Percentiles rank a stretch among this genome's conserved stretches.
These are phyloP conservation scores for Didymella arachidicola DNA, from an alignment of 2,329 filamentous ascomycete genomes.

Conservation along the genomic window DNA sequence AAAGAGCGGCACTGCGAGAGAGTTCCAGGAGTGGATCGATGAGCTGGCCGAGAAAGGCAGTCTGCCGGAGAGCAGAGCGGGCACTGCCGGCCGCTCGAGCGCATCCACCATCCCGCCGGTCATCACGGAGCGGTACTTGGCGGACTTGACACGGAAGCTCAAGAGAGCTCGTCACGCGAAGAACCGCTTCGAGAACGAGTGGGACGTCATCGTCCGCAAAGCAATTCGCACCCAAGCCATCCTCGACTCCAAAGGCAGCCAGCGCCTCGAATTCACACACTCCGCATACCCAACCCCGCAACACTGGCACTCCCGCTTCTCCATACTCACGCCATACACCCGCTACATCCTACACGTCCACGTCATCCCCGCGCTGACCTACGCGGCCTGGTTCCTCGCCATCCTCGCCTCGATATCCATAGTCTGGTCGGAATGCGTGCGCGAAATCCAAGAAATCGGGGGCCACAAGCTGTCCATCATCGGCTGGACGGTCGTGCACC, in stretches of 20 bases:
- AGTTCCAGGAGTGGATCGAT: conserved; percentile 94
- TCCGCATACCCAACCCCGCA: conserved; percentile 50
- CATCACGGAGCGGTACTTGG: conserved; percentile 91
- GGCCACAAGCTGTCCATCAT: conserved; percentile 75
- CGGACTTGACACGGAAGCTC: conserved; percentile 83
- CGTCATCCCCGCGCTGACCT: conserved; percentile 72
- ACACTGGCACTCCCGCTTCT: conserved; percentile 61
- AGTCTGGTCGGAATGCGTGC: conserved; percentile 93
- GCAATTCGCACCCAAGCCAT: conserved; percentile 81
- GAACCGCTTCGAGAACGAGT: conserved; percentile 83
- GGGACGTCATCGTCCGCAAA: conserved; percentile 78
- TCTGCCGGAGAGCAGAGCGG: conserved; percentile 65
- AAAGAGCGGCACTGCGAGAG: conserved; percentile 77
- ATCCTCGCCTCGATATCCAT: conserved; percentile 80
- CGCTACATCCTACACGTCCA: conserved; percentile 81
- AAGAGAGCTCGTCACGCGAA: conserved; percentile 83
- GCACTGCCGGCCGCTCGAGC: conserved; percentile 34
- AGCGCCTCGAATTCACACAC: conserved; percentile 77
- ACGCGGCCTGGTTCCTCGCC: conserved; percentile 71
- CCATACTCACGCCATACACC: conserved; percentile 75
- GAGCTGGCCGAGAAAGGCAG: conserved; percentile 82
- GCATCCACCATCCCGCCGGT: conserved; percentile 73
- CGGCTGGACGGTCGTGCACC: conserved; percentile 74
- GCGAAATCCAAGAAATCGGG: conserved; percentile 67
- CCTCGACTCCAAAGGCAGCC: conserved; percentile 81